phyloP scores from a whole-genome alignment of 768 basidiomycete species.

The Leccinum boreale region DNA sequence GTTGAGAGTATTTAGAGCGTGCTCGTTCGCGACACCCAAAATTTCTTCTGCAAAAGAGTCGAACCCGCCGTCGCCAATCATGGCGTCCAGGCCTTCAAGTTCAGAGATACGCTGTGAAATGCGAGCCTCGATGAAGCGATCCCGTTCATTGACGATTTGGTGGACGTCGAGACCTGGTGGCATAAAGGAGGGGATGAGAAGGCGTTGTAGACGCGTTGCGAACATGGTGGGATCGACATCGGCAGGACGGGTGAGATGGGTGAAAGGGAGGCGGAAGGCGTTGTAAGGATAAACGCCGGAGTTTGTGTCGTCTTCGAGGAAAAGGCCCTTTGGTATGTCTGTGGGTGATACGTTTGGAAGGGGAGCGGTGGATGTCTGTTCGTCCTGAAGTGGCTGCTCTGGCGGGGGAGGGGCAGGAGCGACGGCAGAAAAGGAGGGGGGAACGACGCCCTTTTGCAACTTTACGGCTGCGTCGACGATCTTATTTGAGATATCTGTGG shows the following conservation, averaged over 20 bases:
- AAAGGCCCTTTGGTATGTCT: constrained; percentile 69
- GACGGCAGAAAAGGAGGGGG: constrained; percentile 19
- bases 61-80: constrained; percentile 73
- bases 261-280: constrained; percentile 80
- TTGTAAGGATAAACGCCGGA: constrained; percentile 92
- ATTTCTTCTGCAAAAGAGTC: constrained; percentile 46
- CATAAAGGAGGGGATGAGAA: constrained; percentile 86
- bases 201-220: constrained; percentile 71
- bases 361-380: constrained; percentile 42
- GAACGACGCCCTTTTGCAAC: constrained; percentile 52
- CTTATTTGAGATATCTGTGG: constrained; percentile 55
- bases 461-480: constrained; percentile 77
- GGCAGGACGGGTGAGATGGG: constrained; percentile 66
- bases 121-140: constrained; percentile 86
- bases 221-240: constrained; percentile 60
- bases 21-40: constrained; percentile 5
- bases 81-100: constrained; percentile 74
- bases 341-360: constrained; percentile 44
- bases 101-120: constrained; percentile 87
- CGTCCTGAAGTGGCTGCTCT: constrained; percentile 47
- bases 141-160: constrained; percentile 86
- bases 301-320: constrained; percentile 73
- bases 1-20: constrained; percentile 29
- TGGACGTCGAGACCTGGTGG: constrained; percentile 91
- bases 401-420: constrained; percentile 25